Base-by-base conservation (phyloP, 2,329 filamentous ascomycete genomes). In the Lachnellula hyalina region DNA sequence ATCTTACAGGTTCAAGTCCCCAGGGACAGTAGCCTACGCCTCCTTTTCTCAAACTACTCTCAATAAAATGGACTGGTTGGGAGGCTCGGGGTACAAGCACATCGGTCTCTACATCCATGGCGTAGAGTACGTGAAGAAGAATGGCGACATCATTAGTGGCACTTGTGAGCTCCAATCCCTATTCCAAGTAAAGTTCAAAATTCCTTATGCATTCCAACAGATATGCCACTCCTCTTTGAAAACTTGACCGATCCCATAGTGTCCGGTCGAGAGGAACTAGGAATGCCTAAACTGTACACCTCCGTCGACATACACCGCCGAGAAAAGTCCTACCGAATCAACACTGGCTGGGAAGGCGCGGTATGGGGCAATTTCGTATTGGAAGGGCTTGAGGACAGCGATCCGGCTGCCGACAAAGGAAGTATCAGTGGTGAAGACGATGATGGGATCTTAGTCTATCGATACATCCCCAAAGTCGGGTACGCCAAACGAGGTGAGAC, bases 21-120 rank as follows among this genome's bases (percentile, higher is more conserved):
- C 68, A 0, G 66, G 67, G 23, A 72, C 70, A 0, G 63, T 74
- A 1, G 72, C 71, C 0, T 70, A 69, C 9, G 70, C 70, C 68
- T 50, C 42, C 14, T 71, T 75, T 51, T 72, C 70, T 0, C 68
- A 70, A 19, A 79, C 66, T 0, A 73, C 72, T 1, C 66, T 81
- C 2, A 66, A 71, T 38, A 76, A 77, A 0, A 77, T 86, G 73
- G 73, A 77, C 32, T 86, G 83, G 82, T 75, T 87, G 0, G 82
- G 79, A 3, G 83, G 83, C 2, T 68, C 70, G 0, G 82, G 83
- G 0, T 86, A 86, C 64, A 75, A 71, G 17, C 76, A 78, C 60
- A 70, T 83, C 14, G 83, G 81, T 0, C 72, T 87, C 0, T 85
- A 83, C 63, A 76, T 87, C 15, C 83, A 86, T 57, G 83, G 80